A percentile compares a stretch with the other conserved stretches of the same genome.
These are phyloP conservation scores for Trebouxia sp. DNA, from an alignment of 139 green algal species.

Conservation along the genomic window DNA sequence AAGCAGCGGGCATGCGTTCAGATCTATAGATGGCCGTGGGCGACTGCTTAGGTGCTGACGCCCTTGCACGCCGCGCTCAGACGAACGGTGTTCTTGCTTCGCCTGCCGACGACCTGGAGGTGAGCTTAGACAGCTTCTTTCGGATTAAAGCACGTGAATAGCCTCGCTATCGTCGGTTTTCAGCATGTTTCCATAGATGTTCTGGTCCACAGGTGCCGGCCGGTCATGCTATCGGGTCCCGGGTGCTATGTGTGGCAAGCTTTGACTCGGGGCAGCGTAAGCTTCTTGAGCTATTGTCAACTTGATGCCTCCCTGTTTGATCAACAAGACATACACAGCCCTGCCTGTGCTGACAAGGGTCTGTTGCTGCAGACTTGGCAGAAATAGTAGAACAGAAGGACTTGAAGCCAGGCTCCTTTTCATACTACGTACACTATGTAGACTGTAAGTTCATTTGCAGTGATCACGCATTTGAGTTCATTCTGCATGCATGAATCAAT, in stretches of 20 bases:
- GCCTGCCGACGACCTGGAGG: not conserved
- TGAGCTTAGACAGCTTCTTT: not conserved
- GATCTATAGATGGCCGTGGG: not conserved
- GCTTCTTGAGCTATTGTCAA: not conserved
- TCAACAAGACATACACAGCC: no score
- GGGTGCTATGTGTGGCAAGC: constrained; percentile 45
- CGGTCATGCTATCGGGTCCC: constrained; percentile 36
- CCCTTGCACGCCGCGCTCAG: not conserved
- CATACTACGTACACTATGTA: constrained; percentile 91
- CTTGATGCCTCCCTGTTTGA: no score
- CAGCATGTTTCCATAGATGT: no score
- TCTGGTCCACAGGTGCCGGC: not conserved
- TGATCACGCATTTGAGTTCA: not conserved
- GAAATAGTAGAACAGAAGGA: constrained; percentile 50
- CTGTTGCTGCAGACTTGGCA: constrained; percentile 40
- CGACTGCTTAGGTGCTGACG: not conserved
- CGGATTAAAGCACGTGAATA: no score
- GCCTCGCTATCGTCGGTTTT: no score
- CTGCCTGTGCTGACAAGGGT: not conserved
- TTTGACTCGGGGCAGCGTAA: constrained; percentile 59
- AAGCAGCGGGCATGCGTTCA: not conserved
- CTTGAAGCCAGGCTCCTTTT: not conserved
- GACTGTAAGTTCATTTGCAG: constrained; percentile 64
- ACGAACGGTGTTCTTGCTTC: not conserved
- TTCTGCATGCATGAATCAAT: not conserved